Evolutionary conservation across 176 grass and related monocot genomes (phyloP).

Genomic region (Eragrostis curvula): DNA sequence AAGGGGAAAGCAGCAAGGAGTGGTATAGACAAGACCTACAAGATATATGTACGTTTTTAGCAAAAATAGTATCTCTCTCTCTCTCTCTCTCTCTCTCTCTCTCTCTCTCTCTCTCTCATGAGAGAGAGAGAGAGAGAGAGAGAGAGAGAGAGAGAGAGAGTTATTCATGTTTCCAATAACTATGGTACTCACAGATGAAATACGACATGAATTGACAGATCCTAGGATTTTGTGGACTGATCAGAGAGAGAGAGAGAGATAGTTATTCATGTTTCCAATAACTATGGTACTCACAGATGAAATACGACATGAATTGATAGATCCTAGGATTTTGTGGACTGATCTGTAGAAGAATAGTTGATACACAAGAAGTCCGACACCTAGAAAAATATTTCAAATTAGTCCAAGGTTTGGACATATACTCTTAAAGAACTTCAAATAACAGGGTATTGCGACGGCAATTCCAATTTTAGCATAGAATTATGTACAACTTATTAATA

Average conservation of each 20-base stretch:
- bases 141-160: no score
- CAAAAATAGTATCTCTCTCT: no score
- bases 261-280: background rate
- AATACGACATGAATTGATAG: constrained; percentile 41
- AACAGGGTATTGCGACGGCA: background rate
- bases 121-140: no score
- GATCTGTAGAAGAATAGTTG: constrained; percentile 68
- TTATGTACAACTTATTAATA: constrained; percentile 7
- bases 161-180: no score
- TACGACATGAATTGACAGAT: no score
- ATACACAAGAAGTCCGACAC: constrained; percentile 71
- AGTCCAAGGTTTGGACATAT: background rate
- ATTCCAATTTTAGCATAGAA: background rate
- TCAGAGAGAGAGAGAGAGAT: no score
- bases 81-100: no score
- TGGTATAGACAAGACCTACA: constrained; percentile 64
- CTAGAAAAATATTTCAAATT: constrained; percentile 37
- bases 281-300: constrained; percentile 51
- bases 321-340: constrained; percentile 49
- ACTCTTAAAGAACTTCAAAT: background rate
- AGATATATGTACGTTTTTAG: no score
- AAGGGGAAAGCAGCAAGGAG: constrained; percentile 70
- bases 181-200: no score
- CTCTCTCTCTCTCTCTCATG: no score
- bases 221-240: no score